These are phyloP conservation scores for Silene coronaria DNA, from an alignment of 179 eudicot species.

Conservation along the genomic window DNA sequence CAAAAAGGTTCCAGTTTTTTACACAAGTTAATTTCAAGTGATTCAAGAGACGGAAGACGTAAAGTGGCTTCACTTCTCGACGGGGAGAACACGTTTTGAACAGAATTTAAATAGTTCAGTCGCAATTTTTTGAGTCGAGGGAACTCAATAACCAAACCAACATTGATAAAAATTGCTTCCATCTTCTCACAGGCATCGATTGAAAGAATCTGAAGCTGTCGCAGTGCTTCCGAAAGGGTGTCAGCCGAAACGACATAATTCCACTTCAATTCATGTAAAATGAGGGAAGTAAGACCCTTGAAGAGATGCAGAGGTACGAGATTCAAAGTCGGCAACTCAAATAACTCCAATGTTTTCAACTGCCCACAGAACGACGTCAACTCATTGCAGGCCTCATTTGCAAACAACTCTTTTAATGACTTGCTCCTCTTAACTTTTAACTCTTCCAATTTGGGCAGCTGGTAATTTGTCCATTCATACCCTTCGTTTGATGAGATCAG, in stretches of 20 bases:
- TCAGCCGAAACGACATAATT: background rate
- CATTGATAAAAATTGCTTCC: constrained; percentile 4
- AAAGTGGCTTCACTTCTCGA: background rate
- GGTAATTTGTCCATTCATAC: background rate
- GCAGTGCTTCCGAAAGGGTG: background rate
- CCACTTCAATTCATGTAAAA: background rate
- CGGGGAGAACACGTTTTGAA: background rate
- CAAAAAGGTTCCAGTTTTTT: background rate
- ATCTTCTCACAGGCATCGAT: background rate
- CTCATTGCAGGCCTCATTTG: background rate
- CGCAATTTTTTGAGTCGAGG: background rate
- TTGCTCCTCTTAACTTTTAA: background rate
- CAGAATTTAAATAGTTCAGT: background rate
- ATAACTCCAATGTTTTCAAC: background rate
- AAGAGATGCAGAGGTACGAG: background rate
- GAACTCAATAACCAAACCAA: background rate
- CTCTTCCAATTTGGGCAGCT: constrained; percentile 3
- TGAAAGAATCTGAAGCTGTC: background rate
- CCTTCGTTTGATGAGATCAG: background rate
- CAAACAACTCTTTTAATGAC: constrained; percentile 5
- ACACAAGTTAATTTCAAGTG: background rate
- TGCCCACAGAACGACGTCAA: constrained; percentile 1
- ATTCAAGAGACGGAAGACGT: constrained; percentile 1
- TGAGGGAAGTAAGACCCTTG: background rate
- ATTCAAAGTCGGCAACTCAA: background rate